Evolutionary conservation across 2,329 filamentous ascomycete species (phyloP), one percentile per base, ranked within the genome.

Genomic region (Xylariaceae sp.): DNA sequence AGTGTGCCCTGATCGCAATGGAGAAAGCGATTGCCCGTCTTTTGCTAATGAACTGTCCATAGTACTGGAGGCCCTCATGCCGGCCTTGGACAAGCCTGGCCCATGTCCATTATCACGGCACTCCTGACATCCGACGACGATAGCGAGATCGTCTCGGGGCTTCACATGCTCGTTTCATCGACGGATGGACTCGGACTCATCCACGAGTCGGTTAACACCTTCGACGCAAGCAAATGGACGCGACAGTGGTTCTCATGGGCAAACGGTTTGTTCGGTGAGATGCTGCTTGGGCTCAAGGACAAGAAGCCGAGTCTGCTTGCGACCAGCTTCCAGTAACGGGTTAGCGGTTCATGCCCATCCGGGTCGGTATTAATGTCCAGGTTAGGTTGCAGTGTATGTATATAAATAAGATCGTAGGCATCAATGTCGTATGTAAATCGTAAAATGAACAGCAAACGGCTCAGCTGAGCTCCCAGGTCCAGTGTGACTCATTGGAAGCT

Each of bases 91-190:
- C 86, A 87, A 70, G 90, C 89, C 13, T 96, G 92, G 92, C 91
- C 92, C 1, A 95, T 96, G 90, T 89, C 85, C 51, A 80, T 90
- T 65, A 85, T 96, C 52, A 85, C 92, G 59, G 86, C 89, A 71
- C 87, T 89, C 39, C 82, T 93, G 80, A 96, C 91, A 44, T 70
- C 68, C 37, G 63, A 70, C 56, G 65, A 71, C 60, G 71, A 73
- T 50, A 53, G 42, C 56, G 72, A 74, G 64, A 72, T 73, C 61
- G 68, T 74, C 13, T 65, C 68, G 6, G 75, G 74, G 42, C 66
- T 77, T 49, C 64, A 64, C 49, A 66, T 66, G 57, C 59, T 74
- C 6, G 64, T 73, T 18, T 68, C 68, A 17, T 72, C 70, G 48
- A 74, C 72, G 15, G 67, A 62, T 55, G 61, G 67, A 48, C 62